Base-by-base conservation (phyloP, 78 protist species). In the Dictyostelium intermedium region DNA sequence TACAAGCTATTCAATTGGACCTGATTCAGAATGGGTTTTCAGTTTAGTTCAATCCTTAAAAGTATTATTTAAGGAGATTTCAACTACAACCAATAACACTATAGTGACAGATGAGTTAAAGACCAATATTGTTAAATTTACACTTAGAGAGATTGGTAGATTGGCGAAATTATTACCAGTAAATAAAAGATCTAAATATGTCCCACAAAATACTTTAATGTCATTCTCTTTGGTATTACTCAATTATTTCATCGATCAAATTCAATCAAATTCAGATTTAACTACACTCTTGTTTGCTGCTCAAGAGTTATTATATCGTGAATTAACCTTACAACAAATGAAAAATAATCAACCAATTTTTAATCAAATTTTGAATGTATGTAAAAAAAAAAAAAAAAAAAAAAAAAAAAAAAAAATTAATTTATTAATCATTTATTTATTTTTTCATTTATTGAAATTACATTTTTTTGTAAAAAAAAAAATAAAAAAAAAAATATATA, bases 131-230 rank as follows among this genome's bases (percentile, higher is more conserved):
- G 14, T 27, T 25, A 82, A 87, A 82, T 82, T 34, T 43, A 47
- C 82, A 69, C 45, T 87, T 8, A 63, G 20, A 25, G 45, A 34
- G 14, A 32, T 87, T 37, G 61, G 60, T 20, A 50, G 43, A n/a
- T 34, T 30, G 1, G 56, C 93, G 34, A 87, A 78, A 69, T 7
- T 23, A 41, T 37, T 87, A 41, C n/a, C 72, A 47, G 14, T 18
- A 3, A 60, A 63, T 34, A 63, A 30, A 50, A 11, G 61, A 23
- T 35, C 80, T 23, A 56, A 69, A 25, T 87, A 87, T 43, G 69
- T 87, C 9, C 82, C 85, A 43, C 93, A 87, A 45, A 87, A 87
- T 56, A 87, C 85, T 5, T 43, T 78, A 23, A 25, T 87, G 13
- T 47, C 83, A 20, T 78, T 66, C 56, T 16, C 85, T 20, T 9